A percentile compares a stretch with the other conserved stretches of the same genome.
Evolutionary conservation across 2,329 filamentous ascomycete genomes (phyloP).

Genomic region (Colletotrichum phormii): DNA sequence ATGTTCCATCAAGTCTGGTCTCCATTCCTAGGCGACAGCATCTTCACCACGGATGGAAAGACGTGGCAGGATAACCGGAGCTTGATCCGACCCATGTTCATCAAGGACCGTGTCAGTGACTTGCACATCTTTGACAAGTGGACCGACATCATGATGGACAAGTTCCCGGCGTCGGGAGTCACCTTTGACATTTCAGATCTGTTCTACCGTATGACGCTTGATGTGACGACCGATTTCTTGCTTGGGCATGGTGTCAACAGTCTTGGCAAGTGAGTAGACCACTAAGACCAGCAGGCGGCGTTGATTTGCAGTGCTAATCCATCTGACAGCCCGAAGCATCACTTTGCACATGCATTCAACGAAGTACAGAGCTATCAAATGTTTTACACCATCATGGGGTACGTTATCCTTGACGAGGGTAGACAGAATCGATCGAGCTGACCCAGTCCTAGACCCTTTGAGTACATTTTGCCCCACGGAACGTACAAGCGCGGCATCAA

Average conservation of each 20-base stretch:
- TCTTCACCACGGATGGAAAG: conserved; percentile 65
- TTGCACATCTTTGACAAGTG: conserved; percentile 71
- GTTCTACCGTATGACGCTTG: conserved; percentile 75
- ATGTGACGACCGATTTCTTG: conserved; percentile 75
- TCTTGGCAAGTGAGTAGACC: conserved; percentile 50
- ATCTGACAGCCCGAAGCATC: conserved; percentile 57
- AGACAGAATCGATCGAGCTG: not conserved
- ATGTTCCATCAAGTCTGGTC: conserved; percentile 55
- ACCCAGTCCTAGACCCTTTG: conserved; percentile 63
- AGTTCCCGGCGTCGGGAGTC: conserved; percentile 65
- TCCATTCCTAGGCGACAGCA: conserved; percentile 65
- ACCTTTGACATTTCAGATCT: conserved; percentile 70
- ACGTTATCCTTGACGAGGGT: conserved; percentile 37
- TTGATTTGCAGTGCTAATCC: conserved; percentile 35
- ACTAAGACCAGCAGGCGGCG: not conserved
- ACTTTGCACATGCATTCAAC: conserved; percentile 77
- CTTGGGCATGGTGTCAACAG: conserved; percentile 69
- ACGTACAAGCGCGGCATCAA: conserved; percentile 73
- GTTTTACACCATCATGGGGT: conserved; percentile 64
- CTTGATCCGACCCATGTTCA: conserved; percentile 66
- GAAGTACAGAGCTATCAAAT: conserved; percentile 77
- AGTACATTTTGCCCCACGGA: conserved; percentile 66
- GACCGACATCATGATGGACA: conserved; percentile 66
- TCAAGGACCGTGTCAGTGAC: conserved; percentile 58
- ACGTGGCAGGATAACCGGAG: conserved; percentile 65